Evolutionary conservation across 345 rosid genomes (phyloP).

Genomic region (Acer yangbiense): DNA sequence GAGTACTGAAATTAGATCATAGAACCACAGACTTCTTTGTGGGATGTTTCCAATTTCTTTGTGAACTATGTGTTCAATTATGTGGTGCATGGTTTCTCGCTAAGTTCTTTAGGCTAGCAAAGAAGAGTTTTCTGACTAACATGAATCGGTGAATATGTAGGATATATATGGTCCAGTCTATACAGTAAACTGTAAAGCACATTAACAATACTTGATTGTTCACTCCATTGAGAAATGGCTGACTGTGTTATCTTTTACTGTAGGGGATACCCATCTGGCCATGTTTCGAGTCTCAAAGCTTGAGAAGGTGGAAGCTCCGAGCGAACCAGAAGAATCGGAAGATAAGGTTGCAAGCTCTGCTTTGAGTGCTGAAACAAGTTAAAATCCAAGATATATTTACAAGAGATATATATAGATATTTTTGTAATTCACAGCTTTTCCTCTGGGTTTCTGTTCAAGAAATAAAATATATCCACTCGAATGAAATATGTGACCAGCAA

Average conservation of each 20-base stretch:
- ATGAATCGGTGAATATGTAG: neutral
- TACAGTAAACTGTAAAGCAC: too few species aligned
- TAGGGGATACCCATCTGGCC: conserved; percentile 83
- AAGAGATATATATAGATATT: neutral
- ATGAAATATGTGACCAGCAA: neutral
- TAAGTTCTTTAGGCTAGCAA: neutral
- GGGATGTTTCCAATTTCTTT: neutral
- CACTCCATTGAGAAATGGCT: neutral
- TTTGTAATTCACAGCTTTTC: neutral
- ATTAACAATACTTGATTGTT: too few species aligned
- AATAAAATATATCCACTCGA: neutral
- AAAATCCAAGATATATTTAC: conserved; percentile 6
- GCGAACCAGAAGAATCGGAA: conserved; percentile 34
- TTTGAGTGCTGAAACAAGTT: conserved; percentile 24
- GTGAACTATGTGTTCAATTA: too few species aligned
- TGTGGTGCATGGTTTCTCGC: neutral
- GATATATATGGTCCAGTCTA: too few species aligned
- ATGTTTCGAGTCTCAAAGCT: conserved; percentile 70
- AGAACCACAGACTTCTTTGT: too few species aligned
- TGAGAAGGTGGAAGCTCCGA: conserved; percentile 37
- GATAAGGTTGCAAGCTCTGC: conserved; percentile 26
- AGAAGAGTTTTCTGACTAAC: neutral
- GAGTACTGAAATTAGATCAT: too few species aligned
- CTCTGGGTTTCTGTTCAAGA: neutral
- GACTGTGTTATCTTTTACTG: neutral